Base-by-base conservation (phyloP, 2,329 filamentous ascomycete genomes). In the Furcasterigmium furcatum region DNA sequence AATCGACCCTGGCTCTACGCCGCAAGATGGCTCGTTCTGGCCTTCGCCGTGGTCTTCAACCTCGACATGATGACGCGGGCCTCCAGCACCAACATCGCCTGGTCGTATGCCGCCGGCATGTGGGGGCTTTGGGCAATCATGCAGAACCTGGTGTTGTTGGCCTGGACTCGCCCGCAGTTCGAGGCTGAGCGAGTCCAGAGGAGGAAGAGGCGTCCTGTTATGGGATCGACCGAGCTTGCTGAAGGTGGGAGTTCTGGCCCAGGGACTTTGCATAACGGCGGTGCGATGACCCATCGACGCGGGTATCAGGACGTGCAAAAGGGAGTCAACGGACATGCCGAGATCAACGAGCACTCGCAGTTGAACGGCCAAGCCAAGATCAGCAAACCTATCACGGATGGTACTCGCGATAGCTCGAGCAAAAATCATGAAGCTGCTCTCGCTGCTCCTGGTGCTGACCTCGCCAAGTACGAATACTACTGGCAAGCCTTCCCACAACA, bases 401-500 rank as follows among this genome's bases (percentile, higher is more conserved):
- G 24, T n/a, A n/a, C n/a, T n/a, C n/a, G n/a, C n/a, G n/a, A n/a
- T n/a, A n/a, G n/a, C n/a, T n/a, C n/a, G n/a, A n/a, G n/a, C n/a
- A n/a, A n/a, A n/a, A n/a, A n/a, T n/a, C n/a, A n/a, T n/a, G n/a
- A 7, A 27, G 24, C 24, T 12, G 7, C 7, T 12, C 24, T 27
- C 24, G 24, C 8, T 4, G 41, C 41, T n/a, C 41, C 41, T 5
- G 43, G 43, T 7, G 34, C 43, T 29, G 41, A 46, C 3, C 52
- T 58, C 1, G 56, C 65, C 16, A 61, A 64, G 5, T 65, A 65
- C 38, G 71, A 78, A 46, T 83, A 82, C 46, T 73, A 76, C 54
- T 85, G 82, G 82, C 74, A 85, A 57, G 61, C 71, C 1, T 85
- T 76, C 51, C 82, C 81, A 1, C 66, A 68, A 4, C 58, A 74